Evolutionary conservation across 768 basidiomycete genomes (phyloP).

Genomic region (Suillus clintonianus): DNA sequence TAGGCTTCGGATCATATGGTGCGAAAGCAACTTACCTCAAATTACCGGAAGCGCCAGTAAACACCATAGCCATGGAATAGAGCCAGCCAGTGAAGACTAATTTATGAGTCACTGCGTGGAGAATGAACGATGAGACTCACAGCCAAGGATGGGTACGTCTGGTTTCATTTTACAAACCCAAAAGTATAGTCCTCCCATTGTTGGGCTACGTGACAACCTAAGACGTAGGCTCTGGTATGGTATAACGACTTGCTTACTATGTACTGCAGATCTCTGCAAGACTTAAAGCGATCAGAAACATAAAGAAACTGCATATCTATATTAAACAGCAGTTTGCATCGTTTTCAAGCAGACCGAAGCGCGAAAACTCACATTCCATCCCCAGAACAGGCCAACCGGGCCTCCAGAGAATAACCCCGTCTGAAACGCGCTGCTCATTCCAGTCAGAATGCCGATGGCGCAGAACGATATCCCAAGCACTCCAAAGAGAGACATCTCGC

Average conservation of each 20-base stretch:
- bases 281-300: constrained; percentile 57
- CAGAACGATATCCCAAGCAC: constrained; percentile 63
- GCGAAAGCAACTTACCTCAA: constrained; percentile 38
- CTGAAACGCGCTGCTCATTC: constrained; percentile 62
- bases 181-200: constrained; percentile 62
- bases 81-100: constrained; percentile 53
- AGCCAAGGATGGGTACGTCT: constrained; percentile 52
- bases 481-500: constrained; percentile 60
- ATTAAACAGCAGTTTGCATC: background rate
- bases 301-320: constrained; percentile 57
- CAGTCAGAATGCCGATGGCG: constrained; percentile 60
- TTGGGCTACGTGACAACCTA: constrained; percentile 38
- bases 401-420: constrained; percentile 60
- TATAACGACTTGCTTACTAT: constrained; percentile 38
- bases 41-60: constrained; percentile 62
- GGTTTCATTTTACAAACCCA: constrained; percentile 67
- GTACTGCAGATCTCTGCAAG: constrained; percentile 61
- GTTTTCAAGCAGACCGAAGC: background rate
- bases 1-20: background rate
- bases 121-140: constrained; percentile 31
- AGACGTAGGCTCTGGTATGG: background rate
- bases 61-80: constrained; percentile 60
- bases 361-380: constrained; percentile 52
- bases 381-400: constrained; percentile 61
- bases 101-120: background rate